A percentile compares a stretch with the other conserved stretches of the same genome.
Conservation (phyloP, 306 rosid species). For the Quillaja saponaria region DNA sequence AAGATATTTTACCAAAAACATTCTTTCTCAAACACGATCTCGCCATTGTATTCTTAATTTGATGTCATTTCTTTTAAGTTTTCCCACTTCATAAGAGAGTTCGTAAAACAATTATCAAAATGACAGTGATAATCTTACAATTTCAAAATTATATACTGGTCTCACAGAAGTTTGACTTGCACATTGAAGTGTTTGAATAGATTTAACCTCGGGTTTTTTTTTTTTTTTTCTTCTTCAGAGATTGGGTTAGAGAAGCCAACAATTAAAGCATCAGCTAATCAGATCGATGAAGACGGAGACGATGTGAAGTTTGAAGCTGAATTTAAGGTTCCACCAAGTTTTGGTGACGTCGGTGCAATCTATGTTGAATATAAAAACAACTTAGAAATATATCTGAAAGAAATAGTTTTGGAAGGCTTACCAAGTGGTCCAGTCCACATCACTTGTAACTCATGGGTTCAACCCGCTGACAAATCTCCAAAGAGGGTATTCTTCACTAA, state of each 20-base stretch:
- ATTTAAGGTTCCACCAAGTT: conserved; percentile 25
- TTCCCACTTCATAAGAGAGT: too few species aligned
- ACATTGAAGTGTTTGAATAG: too few species aligned
- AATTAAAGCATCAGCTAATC: background rate
- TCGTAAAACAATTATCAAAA: too few species aligned
- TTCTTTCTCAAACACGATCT: too few species aligned
- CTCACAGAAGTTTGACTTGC: too few species aligned
- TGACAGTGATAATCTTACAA: too few species aligned
- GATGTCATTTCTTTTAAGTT: too few species aligned
- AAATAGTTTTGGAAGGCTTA: conserved; percentile 33
- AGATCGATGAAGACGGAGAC: background rate
- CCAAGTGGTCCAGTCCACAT: conserved; percentile 25
- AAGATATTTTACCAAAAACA: too few species aligned
- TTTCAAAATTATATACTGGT: too few species aligned
- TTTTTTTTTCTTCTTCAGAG: too few species aligned
- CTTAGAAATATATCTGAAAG: conserved; percentile 25
- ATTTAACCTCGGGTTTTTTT: too few species aligned
- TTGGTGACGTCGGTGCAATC: conserved; percentile 42
- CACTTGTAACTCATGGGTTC: conserved; percentile 47
- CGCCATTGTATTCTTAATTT: too few species aligned
- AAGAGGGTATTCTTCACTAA: conserved; percentile 45
- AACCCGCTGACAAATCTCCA: conserved; percentile 5
- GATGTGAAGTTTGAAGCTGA: conserved; percentile 22
- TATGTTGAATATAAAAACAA: conserved; percentile 22
- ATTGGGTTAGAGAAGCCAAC: conserved; percentile 24